Evolutionary conservation across 116 monocot genomes (phyloP).

Genomic region (Phalaenopsis hybrid): DNA sequence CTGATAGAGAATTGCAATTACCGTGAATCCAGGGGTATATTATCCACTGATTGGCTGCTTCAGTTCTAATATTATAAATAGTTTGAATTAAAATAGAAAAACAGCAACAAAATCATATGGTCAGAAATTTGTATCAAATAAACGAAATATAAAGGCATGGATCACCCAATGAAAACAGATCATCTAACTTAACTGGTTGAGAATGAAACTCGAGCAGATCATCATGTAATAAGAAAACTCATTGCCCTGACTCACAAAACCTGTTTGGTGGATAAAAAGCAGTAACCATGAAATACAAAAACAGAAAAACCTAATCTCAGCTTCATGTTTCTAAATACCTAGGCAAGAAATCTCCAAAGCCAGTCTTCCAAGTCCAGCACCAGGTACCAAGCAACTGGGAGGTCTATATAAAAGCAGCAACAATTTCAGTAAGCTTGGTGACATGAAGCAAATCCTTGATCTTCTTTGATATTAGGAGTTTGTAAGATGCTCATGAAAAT

Average conservation of each 20-base stretch:
- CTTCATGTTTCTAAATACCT: conserved; percentile 36
- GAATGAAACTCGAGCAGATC: conserved; percentile 97
- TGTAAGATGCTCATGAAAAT: background rate
- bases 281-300: conserved; percentile 1
- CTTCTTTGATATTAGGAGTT: background rate
- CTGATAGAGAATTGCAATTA: conserved; percentile 91
- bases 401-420: conserved; percentile 36
- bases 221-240: conserved; percentile 99
- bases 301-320: background rate
- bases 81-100: background rate
- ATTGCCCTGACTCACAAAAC: conserved; percentile 88
- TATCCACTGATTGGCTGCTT: conserved; percentile 60
- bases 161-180: background rate
- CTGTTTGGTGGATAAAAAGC: conserved; percentile 23
- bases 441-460: background rate
- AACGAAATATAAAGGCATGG: background rate
- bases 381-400: conserved; percentile 88
- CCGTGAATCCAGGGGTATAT: conserved; percentile 96
- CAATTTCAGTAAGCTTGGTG: background rate
- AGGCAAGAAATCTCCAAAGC: conserved; percentile 88
- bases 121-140: background rate
- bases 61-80: conserved; percentile 45
- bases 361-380: conserved; percentile 95
- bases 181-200: conserved; percentile 70
- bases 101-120: background rate